Conservation (phyloP, 2,329 filamentous ascomycete species). For the Cyphellophora europaea region DNA sequence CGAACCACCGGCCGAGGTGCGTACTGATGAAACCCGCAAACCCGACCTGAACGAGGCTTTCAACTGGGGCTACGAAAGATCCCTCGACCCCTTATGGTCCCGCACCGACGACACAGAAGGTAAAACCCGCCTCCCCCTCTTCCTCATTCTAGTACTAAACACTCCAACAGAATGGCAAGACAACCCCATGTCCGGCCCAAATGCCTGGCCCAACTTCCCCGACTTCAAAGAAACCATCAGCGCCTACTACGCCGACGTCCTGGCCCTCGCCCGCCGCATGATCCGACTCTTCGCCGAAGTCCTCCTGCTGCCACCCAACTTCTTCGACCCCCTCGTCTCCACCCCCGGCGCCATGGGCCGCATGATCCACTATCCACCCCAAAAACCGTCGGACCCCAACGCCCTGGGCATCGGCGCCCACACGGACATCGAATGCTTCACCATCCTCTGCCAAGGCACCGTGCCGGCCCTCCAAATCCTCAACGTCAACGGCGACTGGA, state of each 20-base stretch:
- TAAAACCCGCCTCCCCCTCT: too few relatives aligned
- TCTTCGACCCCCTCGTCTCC: slow-evolving; percentile 46
- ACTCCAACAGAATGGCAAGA: background rate
- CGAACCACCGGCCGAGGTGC: background rate
- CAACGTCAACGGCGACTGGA: slow-evolving; percentile 34
- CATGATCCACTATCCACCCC: slow-evolving; percentile 20
- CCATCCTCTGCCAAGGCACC: slow-evolving; percentile 36
- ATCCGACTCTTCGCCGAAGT: slow-evolving; percentile 47
- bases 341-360: slow-evolving; percentile 34
- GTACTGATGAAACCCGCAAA: slow-evolving; percentile 3
- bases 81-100: slow-evolving; percentile 33
- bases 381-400: slow-evolving; percentile 3
- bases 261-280: slow-evolving; percentile 43
- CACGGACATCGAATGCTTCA: slow-evolving; percentile 37
- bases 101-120: slow-evolving; percentile 50
- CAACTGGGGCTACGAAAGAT: slow-evolving; percentile 16
- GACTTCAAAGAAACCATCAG: slow-evolving; percentile 39
- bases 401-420: slow-evolving; percentile 17
- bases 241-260: slow-evolving; percentile 39
- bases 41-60: slow-evolving; percentile 8
- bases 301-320: slow-evolving; percentile 43
- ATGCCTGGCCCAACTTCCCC: slow-evolving; percentile 19
- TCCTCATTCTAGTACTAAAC: too few relatives aligned
- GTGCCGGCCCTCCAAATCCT: slow-evolving; percentile 35
- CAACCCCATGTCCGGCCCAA: slow-evolving; percentile 3